Evolutionary conservation across 106 monocot genomes (phyloP).

Genomic region (Dactylorhiza incarnata): DNA sequence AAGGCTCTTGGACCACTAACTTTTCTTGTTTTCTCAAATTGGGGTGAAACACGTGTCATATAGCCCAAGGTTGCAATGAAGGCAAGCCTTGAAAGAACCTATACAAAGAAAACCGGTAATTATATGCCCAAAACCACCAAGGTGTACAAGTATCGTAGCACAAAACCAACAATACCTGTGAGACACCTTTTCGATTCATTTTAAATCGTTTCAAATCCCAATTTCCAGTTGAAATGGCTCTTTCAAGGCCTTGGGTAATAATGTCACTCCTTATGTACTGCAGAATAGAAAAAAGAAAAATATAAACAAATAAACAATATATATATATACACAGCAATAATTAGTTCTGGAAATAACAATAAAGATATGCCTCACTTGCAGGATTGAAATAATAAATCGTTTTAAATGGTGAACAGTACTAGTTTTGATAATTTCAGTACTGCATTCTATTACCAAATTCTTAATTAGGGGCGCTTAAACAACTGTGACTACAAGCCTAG

Average conservation of each 20-base stretch:
- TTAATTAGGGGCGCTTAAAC: not conserved
- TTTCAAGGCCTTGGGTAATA: constrained; percentile 77
- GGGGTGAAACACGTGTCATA: constrained; percentile 92
- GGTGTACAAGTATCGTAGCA: not conserved
- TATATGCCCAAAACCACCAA: not conserved
- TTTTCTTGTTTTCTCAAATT: constrained; percentile 99
- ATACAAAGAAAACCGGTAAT: constrained; percentile 10
- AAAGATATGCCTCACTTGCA: no score
- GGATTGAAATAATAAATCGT: no score
- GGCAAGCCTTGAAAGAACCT: constrained; percentile 78
- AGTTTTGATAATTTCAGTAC: not conserved
- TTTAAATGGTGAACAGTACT: no score
- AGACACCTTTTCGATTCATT: constrained; percentile 92
- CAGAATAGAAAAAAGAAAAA: constrained; percentile 6
- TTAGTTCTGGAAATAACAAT: not conserved
- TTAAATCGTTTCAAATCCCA: constrained; percentile 93
- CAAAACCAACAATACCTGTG: constrained; percentile 33
- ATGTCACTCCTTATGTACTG: constrained; percentile 25
- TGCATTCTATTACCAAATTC: not conserved
- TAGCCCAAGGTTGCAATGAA: constrained; percentile 80
- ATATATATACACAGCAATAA: not conserved
- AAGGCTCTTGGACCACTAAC: constrained; percentile 97
- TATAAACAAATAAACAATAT: no score
- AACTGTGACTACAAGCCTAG: no score
- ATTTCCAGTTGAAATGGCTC: constrained; percentile 89